Evolutionary conservation across 1,284 basidiomycete species (phyloP).

Genomic region (Malassezia equina): DNA sequence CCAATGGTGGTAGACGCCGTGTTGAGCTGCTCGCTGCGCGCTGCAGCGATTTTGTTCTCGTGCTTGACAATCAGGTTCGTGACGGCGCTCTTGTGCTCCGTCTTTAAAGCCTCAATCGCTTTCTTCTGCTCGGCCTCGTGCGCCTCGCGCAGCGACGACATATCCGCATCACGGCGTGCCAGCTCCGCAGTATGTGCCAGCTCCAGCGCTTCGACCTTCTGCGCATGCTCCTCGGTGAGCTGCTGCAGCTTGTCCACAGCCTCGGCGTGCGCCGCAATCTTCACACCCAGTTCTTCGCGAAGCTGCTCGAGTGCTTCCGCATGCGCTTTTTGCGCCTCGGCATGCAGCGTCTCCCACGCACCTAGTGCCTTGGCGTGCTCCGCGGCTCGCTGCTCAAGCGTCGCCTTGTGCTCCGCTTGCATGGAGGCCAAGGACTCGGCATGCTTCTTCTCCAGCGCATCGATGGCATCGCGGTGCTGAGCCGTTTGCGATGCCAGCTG

Average conservation of each 20-base stretch:
- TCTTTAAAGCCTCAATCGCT: conserved; percentile 12
- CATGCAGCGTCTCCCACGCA: background rate
- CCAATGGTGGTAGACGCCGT: background rate
- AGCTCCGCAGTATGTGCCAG: background rate
- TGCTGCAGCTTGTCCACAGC: background rate
- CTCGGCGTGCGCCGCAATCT: background rate
- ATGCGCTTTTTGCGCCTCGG: background rate
- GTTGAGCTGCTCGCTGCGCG: background rate
- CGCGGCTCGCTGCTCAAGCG: background rate
- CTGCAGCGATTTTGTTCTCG: conserved; percentile 16
- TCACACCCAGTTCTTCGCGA: background rate
- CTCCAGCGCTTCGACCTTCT: background rate
- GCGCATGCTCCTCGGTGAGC: conserved; percentile 1
- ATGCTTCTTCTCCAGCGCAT: background rate
- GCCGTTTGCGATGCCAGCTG: background rate
- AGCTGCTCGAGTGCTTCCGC: background rate
- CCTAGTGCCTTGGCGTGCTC: background rate
- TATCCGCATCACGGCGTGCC: background rate
- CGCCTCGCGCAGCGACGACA: background rate
- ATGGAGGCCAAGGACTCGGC: background rate
- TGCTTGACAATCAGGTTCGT: conserved; percentile 18
- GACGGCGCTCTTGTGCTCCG: conserved; percentile 18
- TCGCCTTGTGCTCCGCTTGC: background rate
- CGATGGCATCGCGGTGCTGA: background rate
- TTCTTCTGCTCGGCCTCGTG: conserved; percentile 20